Evolutionary conservation across 305 asterid genomes (phyloP), one percentile per base, ranked within the genome.

Genomic region (Fraxinus latifolia): DNA sequence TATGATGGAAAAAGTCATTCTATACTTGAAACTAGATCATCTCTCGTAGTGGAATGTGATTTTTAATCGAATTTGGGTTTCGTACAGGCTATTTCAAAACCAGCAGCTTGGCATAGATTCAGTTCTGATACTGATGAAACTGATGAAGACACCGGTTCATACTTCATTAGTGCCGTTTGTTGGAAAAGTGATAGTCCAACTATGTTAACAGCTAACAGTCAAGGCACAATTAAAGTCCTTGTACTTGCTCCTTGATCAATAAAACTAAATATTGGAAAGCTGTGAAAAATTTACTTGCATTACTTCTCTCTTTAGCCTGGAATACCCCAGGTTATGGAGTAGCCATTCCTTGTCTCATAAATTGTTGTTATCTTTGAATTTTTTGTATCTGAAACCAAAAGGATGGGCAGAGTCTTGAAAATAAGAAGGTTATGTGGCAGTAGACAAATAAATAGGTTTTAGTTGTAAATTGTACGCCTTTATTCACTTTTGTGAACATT

Each of bases 121-220:
- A 86, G 85, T 80, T 84, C 91, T 0, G 95, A 90, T 39, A 71
- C 82, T 32, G 91, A 90, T 32, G 94, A 91, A 36, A 85, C 77
- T 0, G 90, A 84, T 71, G 96, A 86, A 83, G 93, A 90, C 17
- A 83, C 83, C 21, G 88, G 94, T 50, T 88, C 97, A 3, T 91
- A 90, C 85, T 95, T 92, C 92, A 93, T 92, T 19, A 91, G 98
- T 81, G 96, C 97, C 0, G 98, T 93, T 80, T 92, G 98, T 84
- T 95, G 98, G 98, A 95, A 90, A 90, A 89, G 92, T 42, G 96
- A 93, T 80, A 85, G 95, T 86, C 91, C 97, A 8, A 92, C 98
- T 2, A 87, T 95, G 90, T 70, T 95, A 72, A 80, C 93, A 7
- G 97, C 98, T 5, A 93, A 93, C 87, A 92, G 97, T 86, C 95